Evolutionary conservation across 2,329 filamentous ascomycete genomes (phyloP).

Genomic region (Ceratocystiopsis minuta): DNA sequence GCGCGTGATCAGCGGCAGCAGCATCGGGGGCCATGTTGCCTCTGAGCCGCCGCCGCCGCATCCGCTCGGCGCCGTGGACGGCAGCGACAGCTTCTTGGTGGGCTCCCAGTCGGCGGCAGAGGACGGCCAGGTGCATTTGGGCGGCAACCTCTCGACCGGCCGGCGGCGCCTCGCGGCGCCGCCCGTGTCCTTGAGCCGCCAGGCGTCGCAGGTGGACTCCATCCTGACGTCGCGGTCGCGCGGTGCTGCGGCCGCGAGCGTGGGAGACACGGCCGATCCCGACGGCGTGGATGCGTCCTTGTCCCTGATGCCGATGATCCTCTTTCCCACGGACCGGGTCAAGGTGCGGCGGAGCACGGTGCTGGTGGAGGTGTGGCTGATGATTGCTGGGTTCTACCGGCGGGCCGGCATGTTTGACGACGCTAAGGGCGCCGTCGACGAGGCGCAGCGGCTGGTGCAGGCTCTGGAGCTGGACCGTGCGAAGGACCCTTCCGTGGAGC

Average conservation of each 20-base stretch:
- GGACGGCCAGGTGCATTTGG: conserved; percentile 20
- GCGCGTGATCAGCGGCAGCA: conserved; percentile 25
- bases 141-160: conserved; percentile 19
- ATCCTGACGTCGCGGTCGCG: conserved; percentile 25
- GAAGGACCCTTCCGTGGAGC: conserved; percentile 39
- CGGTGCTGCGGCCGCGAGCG: conserved; percentile 12
- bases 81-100: conserved; percentile 29
- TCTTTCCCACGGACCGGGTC: conserved; percentile 36
- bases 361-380: conserved; percentile 71
- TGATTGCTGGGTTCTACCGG: conserved; percentile 76
- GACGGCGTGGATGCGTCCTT: conserved; percentile 24
- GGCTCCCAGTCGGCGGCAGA: conserved; percentile 13
- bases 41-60: conserved; percentile 20
- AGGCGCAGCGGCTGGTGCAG: conserved; percentile 62
- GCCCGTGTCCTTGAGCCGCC: conserved; percentile 23
- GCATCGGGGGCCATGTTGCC: conserved; percentile 16
- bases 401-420: conserved; percentile 67
- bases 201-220: conserved; percentile 27
- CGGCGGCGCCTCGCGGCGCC: conserved; percentile 19
- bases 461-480: conserved; percentile 49
- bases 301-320: conserved; percentile 30
- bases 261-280: conserved; percentile 17
- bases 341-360: conserved; percentile 31
- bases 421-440: conserved; percentile 57
- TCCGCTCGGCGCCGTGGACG: conserved; percentile 24